Evolutionary conservation across 2,329 filamentous ascomycete genomes (phyloP).

Genomic region (Tolypocladium cylindrosporum): DNA sequence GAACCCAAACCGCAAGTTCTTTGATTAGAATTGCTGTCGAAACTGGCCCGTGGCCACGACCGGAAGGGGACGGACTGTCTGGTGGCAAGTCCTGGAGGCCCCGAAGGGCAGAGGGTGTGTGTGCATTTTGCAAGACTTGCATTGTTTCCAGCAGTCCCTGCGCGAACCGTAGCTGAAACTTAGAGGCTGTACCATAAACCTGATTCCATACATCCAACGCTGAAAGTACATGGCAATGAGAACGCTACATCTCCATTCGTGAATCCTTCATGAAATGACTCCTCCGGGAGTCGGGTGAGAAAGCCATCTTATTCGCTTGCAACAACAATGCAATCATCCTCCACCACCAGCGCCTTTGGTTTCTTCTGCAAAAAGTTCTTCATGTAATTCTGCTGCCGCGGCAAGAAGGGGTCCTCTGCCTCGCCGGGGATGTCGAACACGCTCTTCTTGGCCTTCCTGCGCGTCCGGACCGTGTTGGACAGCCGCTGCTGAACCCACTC

Average conservation of each 20-base stretch:
- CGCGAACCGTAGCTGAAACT: slow-evolving; percentile 14
- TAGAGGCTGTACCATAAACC: slow-evolving; percentile 23
- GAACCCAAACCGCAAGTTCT: slow-evolving; percentile 94
- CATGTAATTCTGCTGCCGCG: slow-evolving; percentile 40
- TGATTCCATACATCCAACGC: not conserved
- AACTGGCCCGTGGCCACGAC: not conserved
- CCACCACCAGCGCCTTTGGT: slow-evolving; percentile 3
- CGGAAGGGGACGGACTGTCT: not conserved
- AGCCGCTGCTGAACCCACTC: slow-evolving; percentile 69
- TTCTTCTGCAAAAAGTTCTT: slow-evolving; percentile 30
- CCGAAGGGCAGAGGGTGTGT: not conserved
- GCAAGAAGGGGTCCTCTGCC: slow-evolving; percentile 27
- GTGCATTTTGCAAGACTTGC: slow-evolving; percentile 11
- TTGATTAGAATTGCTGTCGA: slow-evolving; percentile 52
- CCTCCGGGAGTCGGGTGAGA: not conserved
- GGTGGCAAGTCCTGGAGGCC: not conserved
- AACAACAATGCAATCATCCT: slow-evolving; percentile 11
- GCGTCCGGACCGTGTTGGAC: slow-evolving; percentile 59
- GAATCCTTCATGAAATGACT: not conserved
- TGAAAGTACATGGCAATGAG: not conserved
- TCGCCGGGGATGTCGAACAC: slow-evolving; percentile 32
- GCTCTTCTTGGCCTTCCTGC: slow-evolving; percentile 41
- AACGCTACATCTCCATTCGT: not conserved
- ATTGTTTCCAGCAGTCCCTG: slow-evolving; percentile 14
- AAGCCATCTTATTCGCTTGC: slow-evolving; percentile 3